Percentiles rank a stretch among this genome's conserved stretches.
Conservation (phyloP, 176 grass and related monocot genomes). For the Sorghum bicolor region Sorghum_bicolor_NCBIv3 NC_012877.2:59500501-59501000, state of each 20-base stretch:
- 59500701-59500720: neutral
- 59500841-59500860: neutral
- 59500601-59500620: neutral
- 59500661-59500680: neutral
- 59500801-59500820: neutral
- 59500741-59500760: neutral
- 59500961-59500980: neutral
- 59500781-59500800: neutral
- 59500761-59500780: neutral
- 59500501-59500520: neutral
- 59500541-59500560: neutral
- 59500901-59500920: neutral
- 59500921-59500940: neutral
- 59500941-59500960: neutral
- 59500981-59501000: neutral
- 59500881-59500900: neutral
- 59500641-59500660: neutral
- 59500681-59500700: fast-evolving
- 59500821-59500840: neutral
- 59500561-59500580: neutral
- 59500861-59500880: fast-evolving
- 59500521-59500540: neutral
- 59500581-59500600: neutral
- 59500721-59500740: neutral
- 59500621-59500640: neutral